Base-by-base conservation (phyloP, 257 asterid genomes). In the Cynanchum wilfordii region DNA sequence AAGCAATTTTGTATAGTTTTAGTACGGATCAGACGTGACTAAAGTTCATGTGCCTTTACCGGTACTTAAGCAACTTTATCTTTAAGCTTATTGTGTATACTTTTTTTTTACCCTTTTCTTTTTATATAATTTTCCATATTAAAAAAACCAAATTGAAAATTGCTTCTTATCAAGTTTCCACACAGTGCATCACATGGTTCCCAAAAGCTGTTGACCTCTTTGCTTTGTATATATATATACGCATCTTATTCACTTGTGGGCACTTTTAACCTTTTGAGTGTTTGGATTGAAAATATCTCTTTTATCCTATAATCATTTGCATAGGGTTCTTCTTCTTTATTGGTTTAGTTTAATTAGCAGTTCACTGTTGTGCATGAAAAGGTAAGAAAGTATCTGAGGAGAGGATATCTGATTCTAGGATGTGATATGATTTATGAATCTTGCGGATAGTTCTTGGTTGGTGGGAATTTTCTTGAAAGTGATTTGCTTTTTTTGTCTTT, bases 171-270 rank as follows among this genome's bases (percentile, higher is more conserved):
- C 74, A 79, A 64, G 78, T 72, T 75, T 66, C 74, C 68, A 83
- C 86, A 83, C 66, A 24, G 30, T 19, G 33, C 54, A 49, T 84
- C 92, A 90, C 96, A 85, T 88, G 95, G 74, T 83, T 78, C 68
- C 77, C 75, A 77, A 33, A 79, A 80, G 84, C 59, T 68, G 78
- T 81, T 85, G 86, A 84, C 90, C 81, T 70, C 5, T 72, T 42
- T 63, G 76, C 74, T 70, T 75, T 77, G 40, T 67, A 74, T 59
- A 7, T 59, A 7, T 67, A 74, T 59, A 7, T 59, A 7, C 47
- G 7, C 10, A 73, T 68, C 69, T 77, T 68, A 77, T 64, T 40
- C 69, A 72, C 73, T 65, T 66, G 76, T 69, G 67, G 70, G 71
- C 73, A 19, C 73, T 25, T 11, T 52, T 54, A 47, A 29, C 16